phyloP scores from a whole-genome alignment of 2,329 filamentous ascomycete species.

The Pseudopithomyces maydicus region DNA sequence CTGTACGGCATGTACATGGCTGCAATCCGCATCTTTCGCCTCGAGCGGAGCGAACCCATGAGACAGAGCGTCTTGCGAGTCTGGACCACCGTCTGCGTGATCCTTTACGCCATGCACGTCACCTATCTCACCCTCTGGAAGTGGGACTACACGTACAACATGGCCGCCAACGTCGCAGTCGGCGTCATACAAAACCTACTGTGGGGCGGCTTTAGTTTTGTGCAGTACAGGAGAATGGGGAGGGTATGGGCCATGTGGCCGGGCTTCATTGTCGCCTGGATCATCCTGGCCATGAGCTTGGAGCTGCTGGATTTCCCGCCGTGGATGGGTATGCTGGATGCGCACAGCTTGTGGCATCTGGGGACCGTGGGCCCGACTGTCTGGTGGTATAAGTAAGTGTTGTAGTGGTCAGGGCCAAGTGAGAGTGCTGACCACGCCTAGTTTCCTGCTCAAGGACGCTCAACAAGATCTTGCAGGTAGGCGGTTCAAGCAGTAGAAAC shows the following conservation, averaged over 20 bases:
- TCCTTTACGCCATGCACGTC: conserved; percentile 77
- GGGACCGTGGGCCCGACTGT: conserved; percentile 87
- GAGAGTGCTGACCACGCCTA: conserved; percentile 45
- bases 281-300: conserved; percentile 91
- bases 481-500: conserved; percentile 68
- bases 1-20: conserved; percentile 91
- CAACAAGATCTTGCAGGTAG: conserved; percentile 78
- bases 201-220: conserved; percentile 84
- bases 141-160: conserved; percentile 98
- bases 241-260: conserved; percentile 87
- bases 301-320: conserved; percentile 95
- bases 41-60: conserved; percentile 65
- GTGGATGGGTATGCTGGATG: conserved; percentile 80
- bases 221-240: conserved; percentile 72
- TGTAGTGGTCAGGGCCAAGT: conserved; percentile 7
- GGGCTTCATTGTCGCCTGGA: conserved; percentile 87
- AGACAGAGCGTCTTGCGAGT: conserved; percentile 64
- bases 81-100: conserved; percentile 76
- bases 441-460: conserved; percentile 85
- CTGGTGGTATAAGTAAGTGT: conserved; percentile 95
- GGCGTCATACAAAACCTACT: conserved; percentile 81
- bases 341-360: conserved; percentile 94
- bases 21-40: conserved; percentile 78
- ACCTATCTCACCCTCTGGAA: conserved; percentile 81
- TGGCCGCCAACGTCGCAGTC: conserved; percentile 87